Conservation (phyloP, 2,329 filamentous ascomycete species). For the Xylaria sp. region DNA sequence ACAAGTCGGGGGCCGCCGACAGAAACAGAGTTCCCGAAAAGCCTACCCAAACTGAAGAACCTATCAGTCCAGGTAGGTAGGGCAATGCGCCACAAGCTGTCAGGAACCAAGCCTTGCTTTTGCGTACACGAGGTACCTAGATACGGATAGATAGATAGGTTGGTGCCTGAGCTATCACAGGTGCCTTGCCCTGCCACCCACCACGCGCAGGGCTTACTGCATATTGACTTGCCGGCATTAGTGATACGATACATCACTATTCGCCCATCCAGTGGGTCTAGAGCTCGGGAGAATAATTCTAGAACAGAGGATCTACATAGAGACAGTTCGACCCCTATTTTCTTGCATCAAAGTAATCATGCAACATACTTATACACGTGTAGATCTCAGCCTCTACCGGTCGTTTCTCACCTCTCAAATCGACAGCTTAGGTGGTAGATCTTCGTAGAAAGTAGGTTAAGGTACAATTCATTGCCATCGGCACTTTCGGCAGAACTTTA, state of each 20-base stretch:
- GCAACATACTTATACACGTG: background rate
- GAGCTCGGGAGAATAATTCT: conserved; percentile 12
- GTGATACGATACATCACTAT: background rate
- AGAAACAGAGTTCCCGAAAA: background rate
- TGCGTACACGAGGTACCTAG: too few species aligned
- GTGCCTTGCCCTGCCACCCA: background rate
- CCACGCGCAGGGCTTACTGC: background rate
- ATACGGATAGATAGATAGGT: too few species aligned
- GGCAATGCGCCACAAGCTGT: background rate
- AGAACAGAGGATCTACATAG: conserved; percentile 26
- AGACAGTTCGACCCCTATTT: background rate
- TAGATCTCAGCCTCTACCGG: background rate
- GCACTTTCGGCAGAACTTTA: background rate
- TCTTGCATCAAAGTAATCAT: background rate
- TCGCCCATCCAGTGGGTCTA: background rate
- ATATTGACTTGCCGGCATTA: background rate
- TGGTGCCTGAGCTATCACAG: background rate
- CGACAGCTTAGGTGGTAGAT: too few species aligned
- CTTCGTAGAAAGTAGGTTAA: too few species aligned
- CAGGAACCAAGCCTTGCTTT: too few species aligned
- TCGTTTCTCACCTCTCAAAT: background rate
- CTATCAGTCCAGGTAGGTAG: background rate
- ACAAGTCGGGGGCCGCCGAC: background rate
- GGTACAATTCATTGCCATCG: background rate
- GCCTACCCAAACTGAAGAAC: background rate